Evolutionary conservation across 768 basidiomycete species (phyloP).

Genomic region (Boletus rubroflammeus): DNA sequence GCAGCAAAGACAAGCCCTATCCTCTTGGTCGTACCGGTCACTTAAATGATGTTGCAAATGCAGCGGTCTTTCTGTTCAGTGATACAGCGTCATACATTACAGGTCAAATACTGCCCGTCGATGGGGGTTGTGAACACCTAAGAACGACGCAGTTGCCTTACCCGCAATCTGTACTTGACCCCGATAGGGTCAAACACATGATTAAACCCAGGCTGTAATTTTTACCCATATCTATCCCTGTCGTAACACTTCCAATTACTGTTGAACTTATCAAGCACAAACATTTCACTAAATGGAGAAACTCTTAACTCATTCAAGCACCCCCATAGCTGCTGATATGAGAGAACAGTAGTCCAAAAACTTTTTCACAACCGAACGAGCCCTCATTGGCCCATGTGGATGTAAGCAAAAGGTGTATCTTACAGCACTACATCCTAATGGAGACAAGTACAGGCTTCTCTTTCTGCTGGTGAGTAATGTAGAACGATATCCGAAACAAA

Average conservation of each 20-base stretch:
- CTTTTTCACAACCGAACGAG: not conserved
- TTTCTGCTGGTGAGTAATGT: too few species aligned
- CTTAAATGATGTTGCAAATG: conserved; percentile 63
- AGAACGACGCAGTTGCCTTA: conserved; percentile 51
- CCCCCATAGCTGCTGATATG: not conserved
- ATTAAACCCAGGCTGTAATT: conserved; percentile 44
- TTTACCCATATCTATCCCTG: not conserved
- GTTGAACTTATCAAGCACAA: not conserved
- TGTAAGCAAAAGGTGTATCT: too few species aligned
- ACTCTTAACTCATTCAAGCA: not conserved
- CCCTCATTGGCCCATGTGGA: not conserved
- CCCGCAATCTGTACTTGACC: conserved; percentile 61
- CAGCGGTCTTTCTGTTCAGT: conserved; percentile 78
- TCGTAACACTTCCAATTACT: not conserved
- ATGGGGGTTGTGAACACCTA: conserved; percentile 60
- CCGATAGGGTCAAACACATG: conserved; percentile 44
- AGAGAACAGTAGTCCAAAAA: not conserved
- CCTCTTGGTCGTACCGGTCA: conserved; percentile 54
- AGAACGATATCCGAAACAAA: too few species aligned
- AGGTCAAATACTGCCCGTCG: conserved; percentile 70
- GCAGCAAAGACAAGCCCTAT: not conserved
- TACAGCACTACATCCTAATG: too few species aligned
- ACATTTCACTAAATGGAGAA: not conserved
- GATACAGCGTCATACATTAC: conserved; percentile 73
- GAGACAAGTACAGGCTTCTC: too few species aligned